These are phyloP conservation scores for Cryptococcus maquisensis DNA, from an alignment of 1,284 basidiomycete genomes.

Conservation along the genomic window DNA sequence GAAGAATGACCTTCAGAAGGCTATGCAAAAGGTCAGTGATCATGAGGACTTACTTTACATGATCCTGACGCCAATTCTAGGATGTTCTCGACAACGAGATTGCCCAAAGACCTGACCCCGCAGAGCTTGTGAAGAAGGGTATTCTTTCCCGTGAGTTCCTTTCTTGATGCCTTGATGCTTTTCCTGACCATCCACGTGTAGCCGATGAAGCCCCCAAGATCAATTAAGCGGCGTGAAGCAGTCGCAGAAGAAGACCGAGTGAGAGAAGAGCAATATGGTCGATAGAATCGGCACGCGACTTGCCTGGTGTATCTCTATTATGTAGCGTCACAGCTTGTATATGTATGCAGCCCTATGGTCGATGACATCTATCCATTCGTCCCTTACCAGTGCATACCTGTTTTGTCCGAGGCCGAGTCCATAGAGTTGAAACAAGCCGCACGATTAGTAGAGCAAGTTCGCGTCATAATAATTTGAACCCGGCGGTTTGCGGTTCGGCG, in stretches of 20 bases:
- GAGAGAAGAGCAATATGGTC: too few relatives aligned
- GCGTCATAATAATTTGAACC: neutral
- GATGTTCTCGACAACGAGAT: slow-evolving; percentile 67
- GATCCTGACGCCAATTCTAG: slow-evolving; percentile 39
- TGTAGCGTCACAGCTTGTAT: too few relatives aligned
- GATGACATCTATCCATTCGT: neutral
- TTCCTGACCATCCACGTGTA: neutral
- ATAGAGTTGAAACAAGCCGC: neutral
- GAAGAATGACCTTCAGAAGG: slow-evolving; percentile 61
- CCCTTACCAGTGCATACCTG: neutral
- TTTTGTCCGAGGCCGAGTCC: too few relatives aligned
- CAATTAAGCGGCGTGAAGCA: neutral
- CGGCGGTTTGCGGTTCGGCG: neutral
- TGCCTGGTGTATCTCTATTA: too few relatives aligned
- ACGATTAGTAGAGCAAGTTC: neutral
- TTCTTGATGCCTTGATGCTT: neutral
- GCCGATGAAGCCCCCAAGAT: slow-evolving; percentile 24
- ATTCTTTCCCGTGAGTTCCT: slow-evolving; percentile 58
- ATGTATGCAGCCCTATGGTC: too few relatives aligned
- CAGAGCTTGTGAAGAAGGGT: slow-evolving; percentile 67
- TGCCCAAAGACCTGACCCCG: slow-evolving; percentile 60
- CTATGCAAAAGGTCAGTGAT: slow-evolving; percentile 59
- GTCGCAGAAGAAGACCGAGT: too few relatives aligned
- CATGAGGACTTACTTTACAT: too few relatives aligned
- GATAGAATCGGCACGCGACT: too few relatives aligned